Evolutionary conservation across 2,329 filamentous ascomycete species (phyloP), one percentile per base, ranked within the genome.

Genomic region (Coleophoma eucalyptorum): DNA sequence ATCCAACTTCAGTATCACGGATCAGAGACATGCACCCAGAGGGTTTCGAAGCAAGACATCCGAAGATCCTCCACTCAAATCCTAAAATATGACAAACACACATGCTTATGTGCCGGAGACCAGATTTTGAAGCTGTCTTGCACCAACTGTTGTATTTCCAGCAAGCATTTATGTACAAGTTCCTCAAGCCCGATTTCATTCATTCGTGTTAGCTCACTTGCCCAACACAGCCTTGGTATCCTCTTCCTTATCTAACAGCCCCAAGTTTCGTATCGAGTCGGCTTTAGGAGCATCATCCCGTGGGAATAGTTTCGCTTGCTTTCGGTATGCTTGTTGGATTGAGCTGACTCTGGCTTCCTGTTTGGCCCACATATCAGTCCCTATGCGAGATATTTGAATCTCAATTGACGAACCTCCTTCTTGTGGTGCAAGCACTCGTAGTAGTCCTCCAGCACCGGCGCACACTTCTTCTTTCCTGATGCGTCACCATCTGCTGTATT

Each of bases 341-440:
- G 85, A 84, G 67, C 81, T 76, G 54, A 87, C 84, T 75, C 92
- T 86, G 49, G 89, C 84, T 65, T 85, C 86, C 93, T 61, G 33
- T 26, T 26, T 8, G 26, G 26, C 26, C 26, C 26, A 26, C 26
- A 26, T 26, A 26, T 26, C 26, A 26, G 26, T 26, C 26, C 26
- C 5, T 26, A 26, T 26, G 26, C 26, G 2, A 26, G 3, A 26
- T 26, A 26, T 26, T 26, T 26, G 26, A 5, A 6, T 26, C 26
- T 8, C 26, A 6, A 26, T 26, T 8, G 41, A 58, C 82, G 52
- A 66, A 97, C 94, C 90, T 99, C 94, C 78, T 99, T 99, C 79
- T 88, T 91, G 79, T 99, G 94, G 72, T 99, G 94, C 67, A 99
- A 76, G 73, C 95, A 99, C 77, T 99, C 94, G 70, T 97, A 96